Percentiles rank a stretch among this genome's conserved stretches.
Evolutionary conservation across 768 basidiomycete genomes (phyloP).

Genomic region (Phanerochaete carnosa): DNA sequence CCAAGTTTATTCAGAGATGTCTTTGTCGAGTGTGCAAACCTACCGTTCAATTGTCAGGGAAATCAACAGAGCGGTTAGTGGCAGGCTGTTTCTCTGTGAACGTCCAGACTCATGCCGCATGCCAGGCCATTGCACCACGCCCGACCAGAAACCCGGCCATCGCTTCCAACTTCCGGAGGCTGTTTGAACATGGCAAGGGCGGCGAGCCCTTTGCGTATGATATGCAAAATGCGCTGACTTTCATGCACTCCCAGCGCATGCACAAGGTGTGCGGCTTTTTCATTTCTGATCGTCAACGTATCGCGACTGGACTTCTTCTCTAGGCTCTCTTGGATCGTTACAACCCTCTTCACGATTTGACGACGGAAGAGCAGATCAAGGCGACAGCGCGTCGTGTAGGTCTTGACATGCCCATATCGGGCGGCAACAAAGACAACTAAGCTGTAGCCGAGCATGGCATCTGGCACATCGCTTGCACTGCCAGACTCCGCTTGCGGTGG

Average conservation of each 20-base stretch:
- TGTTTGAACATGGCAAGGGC: slow-evolving; percentile 42
- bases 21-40: slow-evolving; percentile 20
- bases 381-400: slow-evolving; percentile 88
- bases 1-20: slow-evolving; percentile 8
- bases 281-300: neutral
- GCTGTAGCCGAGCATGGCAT: neutral
- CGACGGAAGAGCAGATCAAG: slow-evolving; percentile 73
- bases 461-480: neutral
- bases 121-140: slow-evolving; percentile 37
- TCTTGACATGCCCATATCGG: slow-evolving; percentile 68
- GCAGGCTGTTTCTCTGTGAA: neutral
- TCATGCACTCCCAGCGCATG: slow-evolving; percentile 69
- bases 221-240: slow-evolving; percentile 58
- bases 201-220: slow-evolving; percentile 37
- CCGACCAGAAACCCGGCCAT: slow-evolving; percentile 40
- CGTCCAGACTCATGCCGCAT: neutral
- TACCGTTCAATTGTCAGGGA: slow-evolving; percentile 57
- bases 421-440: slow-evolving; percentile 17
- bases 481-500: neutral
- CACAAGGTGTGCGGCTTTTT: slow-evolving; percentile 58
- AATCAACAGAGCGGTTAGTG: slow-evolving; percentile 31
- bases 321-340: slow-evolving; percentile 82
- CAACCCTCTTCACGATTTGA: slow-evolving; percentile 80
- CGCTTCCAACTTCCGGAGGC: slow-evolving; percentile 46
- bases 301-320: neutral